phyloP scores from a whole-genome alignment of 441 rosid species.

The Jatropha multifida region DNA sequence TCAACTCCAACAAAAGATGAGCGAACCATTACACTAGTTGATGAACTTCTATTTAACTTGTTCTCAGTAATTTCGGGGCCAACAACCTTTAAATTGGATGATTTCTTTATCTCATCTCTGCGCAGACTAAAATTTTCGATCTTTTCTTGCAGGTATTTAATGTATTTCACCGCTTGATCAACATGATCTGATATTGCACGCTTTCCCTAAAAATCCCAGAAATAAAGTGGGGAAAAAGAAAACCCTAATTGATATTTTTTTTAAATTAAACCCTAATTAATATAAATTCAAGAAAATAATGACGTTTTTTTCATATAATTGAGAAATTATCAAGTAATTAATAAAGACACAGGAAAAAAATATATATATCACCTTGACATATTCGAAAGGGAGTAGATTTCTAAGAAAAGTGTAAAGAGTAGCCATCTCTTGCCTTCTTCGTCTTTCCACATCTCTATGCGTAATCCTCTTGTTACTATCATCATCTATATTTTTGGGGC shows the following conservation, averaged over 20 bases:
- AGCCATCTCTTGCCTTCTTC: slow-evolving; percentile 33
- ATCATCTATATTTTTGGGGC: neutral
- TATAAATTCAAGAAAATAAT: too few relatives aligned
- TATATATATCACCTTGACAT: slow-evolving; percentile 24
- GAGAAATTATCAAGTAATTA: neutral
- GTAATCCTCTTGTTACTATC: slow-evolving; percentile 18
- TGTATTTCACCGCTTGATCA: slow-evolving; percentile 58
- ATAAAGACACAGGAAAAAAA: neutral
- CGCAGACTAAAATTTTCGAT: slow-evolving; percentile 37
- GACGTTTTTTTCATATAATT: too few relatives aligned
- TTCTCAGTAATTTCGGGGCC: slow-evolving; percentile 6
- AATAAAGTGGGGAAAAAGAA: neutral
- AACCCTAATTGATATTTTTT: neutral
- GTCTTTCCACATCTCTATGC: slow-evolving; percentile 34
- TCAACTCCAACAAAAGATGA: slow-evolving; percentile 49
- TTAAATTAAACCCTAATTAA: too few relatives aligned
- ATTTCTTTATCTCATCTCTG: slow-evolving; percentile 42
- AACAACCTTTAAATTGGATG: slow-evolving; percentile 24
- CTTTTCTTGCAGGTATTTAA: slow-evolving; percentile 44
- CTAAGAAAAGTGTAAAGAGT: slow-evolving; percentile 29
- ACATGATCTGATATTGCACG: slow-evolving; percentile 75
- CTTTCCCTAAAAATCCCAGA: slow-evolving; percentile 50
- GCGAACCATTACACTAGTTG: slow-evolving; percentile 35
- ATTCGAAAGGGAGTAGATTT: slow-evolving; percentile 32
- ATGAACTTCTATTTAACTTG: slow-evolving; percentile 9